Percentiles rank a stretch among this genome's conserved stretches.
Evolutionary conservation across 129 eudicot species (phyloP).

Genomic region (Scalesia atractyloides): DNA sequence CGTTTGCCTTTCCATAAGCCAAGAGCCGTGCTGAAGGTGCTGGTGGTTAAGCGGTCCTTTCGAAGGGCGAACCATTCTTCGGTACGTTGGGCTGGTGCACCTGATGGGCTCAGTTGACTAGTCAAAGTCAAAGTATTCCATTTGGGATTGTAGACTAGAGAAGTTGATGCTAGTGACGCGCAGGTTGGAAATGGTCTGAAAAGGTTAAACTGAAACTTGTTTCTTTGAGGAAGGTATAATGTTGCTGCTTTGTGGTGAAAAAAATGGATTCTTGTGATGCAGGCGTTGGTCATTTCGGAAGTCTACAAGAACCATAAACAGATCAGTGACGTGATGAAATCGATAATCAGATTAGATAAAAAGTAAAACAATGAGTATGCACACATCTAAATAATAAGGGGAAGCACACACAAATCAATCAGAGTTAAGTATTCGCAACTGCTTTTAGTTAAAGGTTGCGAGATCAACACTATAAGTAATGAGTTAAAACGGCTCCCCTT

Average conservation of each 20-base stretch:
- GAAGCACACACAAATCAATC: conserved; percentile 12
- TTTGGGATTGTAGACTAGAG: conserved; percentile 33
- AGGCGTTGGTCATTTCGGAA: conserved; percentile 54
- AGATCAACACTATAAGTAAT: not conserved
- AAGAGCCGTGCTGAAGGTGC: conserved; percentile 93
- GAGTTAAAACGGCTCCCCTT: not conserved
- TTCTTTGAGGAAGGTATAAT: conserved; percentile 38
- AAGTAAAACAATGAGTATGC: not conserved
- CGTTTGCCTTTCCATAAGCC: conserved; percentile 94
- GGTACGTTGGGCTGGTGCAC: conserved; percentile 72
- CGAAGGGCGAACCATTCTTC: conserved; percentile 95
- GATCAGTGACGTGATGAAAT: conserved; percentile 1
- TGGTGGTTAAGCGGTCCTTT: conserved; percentile 84
- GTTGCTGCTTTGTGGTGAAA: conserved; percentile 42
- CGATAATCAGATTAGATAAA: conserved; percentile 5
- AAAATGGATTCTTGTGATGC: conserved; percentile 43
- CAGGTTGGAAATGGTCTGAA: conserved; percentile 45
- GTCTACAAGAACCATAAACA: conserved; percentile 27
- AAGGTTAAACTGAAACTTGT: conserved; percentile 26
- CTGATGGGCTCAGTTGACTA: conserved; percentile 48
- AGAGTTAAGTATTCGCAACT: not conserved
- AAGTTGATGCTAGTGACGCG: conserved; percentile 36
- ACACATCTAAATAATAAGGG: not conserved
- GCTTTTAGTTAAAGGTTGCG: conserved; percentile 1
- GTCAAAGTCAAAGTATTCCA: conserved; percentile 38